phyloP scores from a whole-genome alignment of 805 yeast genomes.

The Barnettozyma sucrosica region DNA sequence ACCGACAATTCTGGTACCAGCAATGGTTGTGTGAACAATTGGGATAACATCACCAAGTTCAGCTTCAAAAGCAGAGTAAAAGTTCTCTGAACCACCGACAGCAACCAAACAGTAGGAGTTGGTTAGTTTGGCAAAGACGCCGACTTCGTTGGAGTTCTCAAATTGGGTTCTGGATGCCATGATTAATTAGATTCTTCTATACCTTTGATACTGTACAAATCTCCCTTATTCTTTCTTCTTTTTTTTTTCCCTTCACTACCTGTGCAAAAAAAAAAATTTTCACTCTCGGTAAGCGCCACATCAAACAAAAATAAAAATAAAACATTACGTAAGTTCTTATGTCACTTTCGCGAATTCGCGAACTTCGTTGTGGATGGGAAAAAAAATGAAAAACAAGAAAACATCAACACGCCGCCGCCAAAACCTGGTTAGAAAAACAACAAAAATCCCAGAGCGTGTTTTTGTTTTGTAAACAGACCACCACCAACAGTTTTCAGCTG shows the following conservation, averaged over 20 bases:
- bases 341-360: neutral
- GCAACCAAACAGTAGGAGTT: constrained; percentile 95
- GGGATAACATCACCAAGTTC: constrained; percentile 96
- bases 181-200: constrained; percentile 3
- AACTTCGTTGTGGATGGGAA: neutral
- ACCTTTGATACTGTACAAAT: neutral
- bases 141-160: constrained; percentile 85
- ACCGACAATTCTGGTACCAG: constrained; percentile 97
- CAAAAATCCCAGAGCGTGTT: neutral
- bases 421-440: neutral
- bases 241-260: too few species aligned
- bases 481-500: neutral
- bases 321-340: too few species aligned
- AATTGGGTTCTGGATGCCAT: constrained; percentile 75
- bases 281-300: neutral
- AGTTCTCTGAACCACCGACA: constrained; percentile 88
- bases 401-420: neutral
- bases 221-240: neutral
- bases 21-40: constrained; percentile 93
- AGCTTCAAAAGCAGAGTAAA: constrained; percentile 93
- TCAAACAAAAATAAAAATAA: neutral
- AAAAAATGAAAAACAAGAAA: neutral
- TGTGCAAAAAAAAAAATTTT: neutral
- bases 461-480: neutral
- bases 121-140: constrained; percentile 91